phyloP scores from a whole-genome alignment of 2,329 filamentous ascomycete genomes.

The Hypoxylon sp. region DNA sequence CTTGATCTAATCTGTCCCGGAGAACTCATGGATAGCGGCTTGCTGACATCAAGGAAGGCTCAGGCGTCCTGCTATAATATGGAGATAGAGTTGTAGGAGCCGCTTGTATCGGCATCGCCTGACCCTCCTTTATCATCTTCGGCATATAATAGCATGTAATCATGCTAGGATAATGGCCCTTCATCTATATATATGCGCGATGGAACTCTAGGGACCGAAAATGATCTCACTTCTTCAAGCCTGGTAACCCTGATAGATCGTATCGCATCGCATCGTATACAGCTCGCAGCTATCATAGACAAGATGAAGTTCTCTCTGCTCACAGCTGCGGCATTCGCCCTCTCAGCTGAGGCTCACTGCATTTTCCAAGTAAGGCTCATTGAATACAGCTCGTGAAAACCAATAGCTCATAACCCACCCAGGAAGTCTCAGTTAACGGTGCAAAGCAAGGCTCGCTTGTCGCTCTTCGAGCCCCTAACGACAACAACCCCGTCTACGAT shows the following conservation, averaged over 20 bases:
- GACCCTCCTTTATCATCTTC: conserved; percentile 32
- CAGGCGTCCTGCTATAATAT: conserved; percentile 10
- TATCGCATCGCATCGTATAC: conserved; percentile 19
- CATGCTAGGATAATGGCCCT: conserved; percentile 10
- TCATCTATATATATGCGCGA: conserved; percentile 37
- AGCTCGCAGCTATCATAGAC: conserved; percentile 19
- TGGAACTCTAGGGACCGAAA: conserved; percentile 18
- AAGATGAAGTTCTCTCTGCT: conserved; percentile 57
- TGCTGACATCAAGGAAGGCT: conserved; percentile 10
- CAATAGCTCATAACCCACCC: conserved; percentile 29
- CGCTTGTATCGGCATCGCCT: conserved; percentile 29
- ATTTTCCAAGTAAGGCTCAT: conserved; percentile 58
- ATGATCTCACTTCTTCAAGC: conserved; percentile 17
- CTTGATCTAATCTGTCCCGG: conserved; percentile 30
- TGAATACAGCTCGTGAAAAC: background rate
- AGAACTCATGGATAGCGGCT: conserved; percentile 21
- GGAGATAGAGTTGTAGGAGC: conserved; percentile 22
- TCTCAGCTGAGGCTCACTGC: conserved; percentile 57
- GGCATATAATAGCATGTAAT: conserved; percentile 32
- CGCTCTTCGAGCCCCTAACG: conserved; percentile 62
- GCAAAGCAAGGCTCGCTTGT: conserved; percentile 59
- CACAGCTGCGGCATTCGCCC: conserved; percentile 52
- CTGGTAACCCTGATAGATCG: conserved; percentile 11
- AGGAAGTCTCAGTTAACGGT: conserved; percentile 63
- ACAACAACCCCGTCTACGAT: conserved; percentile 67